phyloP scores from a whole-genome alignment of 306 rosid genomes.

The Prunus kanzakura region DNA sequence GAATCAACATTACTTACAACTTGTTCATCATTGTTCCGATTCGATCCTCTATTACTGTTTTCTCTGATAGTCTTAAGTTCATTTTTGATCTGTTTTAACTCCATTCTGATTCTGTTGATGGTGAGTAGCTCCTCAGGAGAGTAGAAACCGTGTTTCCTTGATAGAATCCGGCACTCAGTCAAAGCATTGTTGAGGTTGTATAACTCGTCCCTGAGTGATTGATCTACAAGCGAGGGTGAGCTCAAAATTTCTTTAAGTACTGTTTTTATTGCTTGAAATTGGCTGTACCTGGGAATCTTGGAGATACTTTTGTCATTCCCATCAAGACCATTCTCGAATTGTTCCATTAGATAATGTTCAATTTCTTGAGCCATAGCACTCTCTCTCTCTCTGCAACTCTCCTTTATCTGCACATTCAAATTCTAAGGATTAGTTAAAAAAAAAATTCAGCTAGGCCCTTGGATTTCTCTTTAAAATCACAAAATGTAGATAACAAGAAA shows the following conservation, averaged over 20 bases:
- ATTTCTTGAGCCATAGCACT: constrained; percentile 13
- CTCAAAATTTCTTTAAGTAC: background rate
- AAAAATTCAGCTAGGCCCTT: too few relatives aligned
- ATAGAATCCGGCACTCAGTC: constrained; percentile 6
- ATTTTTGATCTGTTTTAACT: constrained; percentile 3
- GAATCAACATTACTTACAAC: too few relatives aligned
- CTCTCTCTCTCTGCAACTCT: background rate
- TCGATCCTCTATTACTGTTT: background rate
- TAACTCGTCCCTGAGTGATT: background rate
- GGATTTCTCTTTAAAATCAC: too few relatives aligned
- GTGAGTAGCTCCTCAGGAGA: background rate
- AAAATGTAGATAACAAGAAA: too few relatives aligned
- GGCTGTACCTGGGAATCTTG: background rate
- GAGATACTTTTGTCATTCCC: background rate
- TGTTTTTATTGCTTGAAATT: background rate
- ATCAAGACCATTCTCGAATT: background rate
- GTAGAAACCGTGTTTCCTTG: background rate
- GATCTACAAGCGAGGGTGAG: background rate
- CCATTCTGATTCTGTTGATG: background rate
- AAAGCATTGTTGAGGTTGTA: constrained; percentile 11
- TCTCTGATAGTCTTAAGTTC: background rate
- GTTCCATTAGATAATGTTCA: background rate
- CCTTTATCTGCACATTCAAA: too few relatives aligned
- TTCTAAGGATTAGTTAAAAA: too few relatives aligned
- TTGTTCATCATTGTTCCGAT: background rate